Evolutionary conservation across 2,329 filamentous ascomycete genomes (phyloP).

Genomic region (Penicillium paneum): DNA sequence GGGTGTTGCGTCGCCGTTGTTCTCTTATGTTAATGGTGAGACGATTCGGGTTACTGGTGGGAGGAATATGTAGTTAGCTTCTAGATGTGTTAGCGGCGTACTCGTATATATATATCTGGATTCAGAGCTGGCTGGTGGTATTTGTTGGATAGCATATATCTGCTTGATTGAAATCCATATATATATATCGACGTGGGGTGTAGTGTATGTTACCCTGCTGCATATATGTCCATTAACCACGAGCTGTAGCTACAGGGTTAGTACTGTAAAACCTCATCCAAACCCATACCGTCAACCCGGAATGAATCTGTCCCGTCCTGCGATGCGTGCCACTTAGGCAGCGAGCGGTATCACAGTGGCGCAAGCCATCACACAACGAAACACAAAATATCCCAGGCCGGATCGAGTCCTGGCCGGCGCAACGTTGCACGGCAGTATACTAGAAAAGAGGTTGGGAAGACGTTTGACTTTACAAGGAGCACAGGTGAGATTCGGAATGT

Average conservation of each 20-base stretch:
- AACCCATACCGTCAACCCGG: conserved; percentile 3
- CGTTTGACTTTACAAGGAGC: background rate
- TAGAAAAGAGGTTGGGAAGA: background rate
- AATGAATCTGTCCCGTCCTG: conserved; percentile 10
- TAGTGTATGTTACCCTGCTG: background rate
- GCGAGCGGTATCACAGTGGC: conserved; percentile 12
- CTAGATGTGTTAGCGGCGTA: background rate
- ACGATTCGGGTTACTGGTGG: conserved; percentile 84
- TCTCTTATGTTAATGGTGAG: conserved; percentile 82
- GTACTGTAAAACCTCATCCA: background rate
- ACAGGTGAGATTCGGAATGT: background rate
- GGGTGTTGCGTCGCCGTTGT: conserved; percentile 75
- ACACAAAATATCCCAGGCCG: conserved; percentile 11
- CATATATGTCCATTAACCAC: background rate
- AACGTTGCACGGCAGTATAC: conserved; percentile 13
- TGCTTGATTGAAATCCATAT: background rate
- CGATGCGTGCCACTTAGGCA: conserved; percentile 18
- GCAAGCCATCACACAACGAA: conserved; percentile 1
- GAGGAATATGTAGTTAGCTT: conserved; percentile 56
- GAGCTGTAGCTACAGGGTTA: background rate
- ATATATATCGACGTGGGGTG: background rate
- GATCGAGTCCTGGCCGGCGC: conserved; percentile 2
- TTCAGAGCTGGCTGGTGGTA: background rate
- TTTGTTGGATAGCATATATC: background rate
- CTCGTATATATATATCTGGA: background rate